Evolutionary conservation across 2,329 filamentous ascomycete genomes (phyloP), one percentile per base, ranked within the genome.

Genomic region (Verticillium albo-atrum): DNA sequence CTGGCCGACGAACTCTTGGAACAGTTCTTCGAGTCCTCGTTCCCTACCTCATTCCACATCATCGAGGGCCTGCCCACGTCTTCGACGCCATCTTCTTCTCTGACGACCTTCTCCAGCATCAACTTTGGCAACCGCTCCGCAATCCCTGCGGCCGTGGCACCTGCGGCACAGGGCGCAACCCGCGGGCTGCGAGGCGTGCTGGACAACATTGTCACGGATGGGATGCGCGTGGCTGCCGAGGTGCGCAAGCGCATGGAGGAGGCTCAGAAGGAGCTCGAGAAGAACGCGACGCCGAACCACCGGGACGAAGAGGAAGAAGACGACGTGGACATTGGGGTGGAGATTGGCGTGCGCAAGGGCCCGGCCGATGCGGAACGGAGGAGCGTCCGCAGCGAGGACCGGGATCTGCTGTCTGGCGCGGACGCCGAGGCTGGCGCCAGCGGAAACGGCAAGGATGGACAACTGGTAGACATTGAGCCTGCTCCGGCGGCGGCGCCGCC

Each of bases 191-290:
- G 95, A 50, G 95, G 95, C 23, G 95, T 99, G 61, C 80, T 99
- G 42, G 95, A 99, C 77, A 97, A 96, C 68, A 98, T 99, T 68
- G 95, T 98, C 64, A 96, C 90, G 2, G 95, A 99, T 71, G 95
- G 95, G 50, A 97, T 98, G 88, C 89, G 94, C 34, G 94, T 98
- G 60, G 95, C 95, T 0, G 91, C 89, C 1, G 95, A 99, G 73
- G 94, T 99, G 56, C 84, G 90, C 65, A 86, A 93, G 68, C 84
- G 93, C 52, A 97, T 98, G 89, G 94, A 99, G 63, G 95, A 99
- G 71, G 94, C 94, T 3, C 93, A 97, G 74, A 88, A 87, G 66
- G 94, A 98, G 70, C 77, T 97, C 65, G 94, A 97, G 74, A 89
- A 88, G 74, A 93, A 92, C 61, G 89, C 89, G 0, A 75, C 88